phyloP scores from a whole-genome alignment of 305 asterid species.

The Plantago lanceolata region DNA sequence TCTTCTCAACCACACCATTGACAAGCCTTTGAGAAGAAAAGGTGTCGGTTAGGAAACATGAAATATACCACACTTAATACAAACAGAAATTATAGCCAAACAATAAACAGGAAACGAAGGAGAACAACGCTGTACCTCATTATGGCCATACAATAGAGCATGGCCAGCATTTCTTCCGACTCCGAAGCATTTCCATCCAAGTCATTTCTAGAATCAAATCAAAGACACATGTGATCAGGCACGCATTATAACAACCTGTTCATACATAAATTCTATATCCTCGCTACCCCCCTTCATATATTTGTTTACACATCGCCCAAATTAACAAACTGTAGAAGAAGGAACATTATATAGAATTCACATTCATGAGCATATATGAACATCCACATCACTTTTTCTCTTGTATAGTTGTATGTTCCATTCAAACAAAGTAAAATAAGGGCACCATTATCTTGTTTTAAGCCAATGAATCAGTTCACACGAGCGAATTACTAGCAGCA shows the following conservation, averaged over 20 bases:
- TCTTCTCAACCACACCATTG: slow-evolving; percentile 78
- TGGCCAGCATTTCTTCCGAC: slow-evolving; percentile 68
- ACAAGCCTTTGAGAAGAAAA: slow-evolving; percentile 59
- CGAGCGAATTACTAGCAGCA: no score
- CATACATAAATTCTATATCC: background rate
- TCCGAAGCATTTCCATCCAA: slow-evolving; percentile 38
- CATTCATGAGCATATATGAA: background rate
- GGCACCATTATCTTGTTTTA: background rate
- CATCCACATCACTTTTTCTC: background rate
- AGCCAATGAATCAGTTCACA: background rate
- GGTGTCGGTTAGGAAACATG: slow-evolving; percentile 4
- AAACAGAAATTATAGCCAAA: slow-evolving; percentile 14
- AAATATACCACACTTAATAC: background rate
- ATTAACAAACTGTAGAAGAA: background rate
- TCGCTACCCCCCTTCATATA: background rate
- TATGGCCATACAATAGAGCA: slow-evolving; percentile 84
- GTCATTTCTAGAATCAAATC: slow-evolving; percentile 43
- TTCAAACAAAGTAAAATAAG: background rate
- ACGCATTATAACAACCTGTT: background rate
- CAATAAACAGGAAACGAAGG: slow-evolving; percentile 13
- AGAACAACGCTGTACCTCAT: slow-evolving; percentile 47
- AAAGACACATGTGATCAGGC: slow-evolving; percentile 1
- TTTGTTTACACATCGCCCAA: background rate
- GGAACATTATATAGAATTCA: background rate
- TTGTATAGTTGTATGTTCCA: background rate